phyloP scores from a whole-genome alignment of 2,329 filamentous ascomycete species.

The Colletotrichum sp. region DNA sequence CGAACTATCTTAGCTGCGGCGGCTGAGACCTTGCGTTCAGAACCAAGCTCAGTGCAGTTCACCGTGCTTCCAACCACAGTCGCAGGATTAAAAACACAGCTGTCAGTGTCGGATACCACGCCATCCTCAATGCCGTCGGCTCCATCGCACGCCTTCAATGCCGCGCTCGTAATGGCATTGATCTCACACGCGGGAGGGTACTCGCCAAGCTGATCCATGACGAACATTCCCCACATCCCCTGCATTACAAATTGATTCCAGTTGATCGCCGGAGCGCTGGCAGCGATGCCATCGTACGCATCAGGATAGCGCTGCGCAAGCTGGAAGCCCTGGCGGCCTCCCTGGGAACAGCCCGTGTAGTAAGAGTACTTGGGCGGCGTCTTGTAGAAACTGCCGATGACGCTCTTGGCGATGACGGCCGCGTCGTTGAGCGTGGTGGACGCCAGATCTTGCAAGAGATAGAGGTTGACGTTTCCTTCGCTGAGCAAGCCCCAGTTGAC shows the following conservation, averaged over 20 bases:
- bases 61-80: neutral
- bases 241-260: neutral
- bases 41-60: neutral
- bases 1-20: neutral
- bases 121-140: neutral
- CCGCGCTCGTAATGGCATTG: neutral
- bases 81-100: neutral
- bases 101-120: neutral
- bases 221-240: neutral
- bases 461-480: neutral
- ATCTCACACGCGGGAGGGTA: neutral
- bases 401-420: neutral
- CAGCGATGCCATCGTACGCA: neutral
- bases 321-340: neutral
- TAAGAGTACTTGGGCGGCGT: neutral
- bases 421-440: neutral
- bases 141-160: neutral
- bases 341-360: neutral
- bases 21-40: neutral
- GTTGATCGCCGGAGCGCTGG: neutral
- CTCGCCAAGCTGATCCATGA: neutral
- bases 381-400: neutral
- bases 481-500: neutral
- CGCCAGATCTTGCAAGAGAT: accelerated
- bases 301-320: neutral